Evolutionary conservation across 108 stramenopile genomes (phyloP).

Genomic region (Epithemia pelagica): DNA sequence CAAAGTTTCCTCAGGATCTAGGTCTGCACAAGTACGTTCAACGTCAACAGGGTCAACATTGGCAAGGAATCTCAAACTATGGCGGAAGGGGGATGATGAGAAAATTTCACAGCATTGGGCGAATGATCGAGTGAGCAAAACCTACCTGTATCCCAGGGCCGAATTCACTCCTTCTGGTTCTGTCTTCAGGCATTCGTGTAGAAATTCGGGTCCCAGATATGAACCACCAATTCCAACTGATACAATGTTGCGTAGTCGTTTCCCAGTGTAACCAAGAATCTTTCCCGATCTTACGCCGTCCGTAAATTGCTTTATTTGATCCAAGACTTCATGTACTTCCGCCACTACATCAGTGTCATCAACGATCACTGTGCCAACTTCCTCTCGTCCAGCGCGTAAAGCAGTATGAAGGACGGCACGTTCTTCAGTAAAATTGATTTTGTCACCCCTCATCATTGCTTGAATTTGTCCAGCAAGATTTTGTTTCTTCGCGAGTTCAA

Average conservation of each 20-base stretch:
- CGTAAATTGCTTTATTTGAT: constrained; percentile 87
- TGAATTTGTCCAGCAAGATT: constrained; percentile 59
- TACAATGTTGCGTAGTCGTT: constrained; percentile 89
- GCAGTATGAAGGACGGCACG: constrained; percentile 97
- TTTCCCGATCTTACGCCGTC: constrained; percentile 79
- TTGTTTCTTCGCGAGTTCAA: constrained; percentile 66
- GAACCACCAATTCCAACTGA: constrained; percentile 98
- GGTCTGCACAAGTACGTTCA: constrained; percentile 86
- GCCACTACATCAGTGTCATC: constrained; percentile 85
- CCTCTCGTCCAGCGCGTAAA: constrained; percentile 70
- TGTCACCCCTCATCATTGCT: constrained; percentile 88
- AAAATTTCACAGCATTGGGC: too few relatives aligned
- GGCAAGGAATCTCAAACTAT: constrained; percentile 84
- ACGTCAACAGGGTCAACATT: constrained; percentile 99
- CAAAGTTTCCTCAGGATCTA: constrained; percentile 88
- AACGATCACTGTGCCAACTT: constrained; percentile 62
- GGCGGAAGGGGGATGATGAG: too few relatives aligned
- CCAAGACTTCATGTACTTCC: constrained; percentile 90
- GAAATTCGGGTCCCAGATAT: constrained; percentile 96
- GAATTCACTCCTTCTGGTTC: constrained; percentile 81
- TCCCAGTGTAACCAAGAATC: constrained; percentile 93
- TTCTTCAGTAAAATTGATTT: constrained; percentile 96
- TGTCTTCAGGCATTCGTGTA: constrained; percentile 94
- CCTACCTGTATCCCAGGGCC: constrained; percentile 69
- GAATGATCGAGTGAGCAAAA: not conserved